Evolutionary conservation across 2,329 filamentous ascomycete genomes (phyloP).

Genomic region (Cladophialophora carrionii): DNA sequence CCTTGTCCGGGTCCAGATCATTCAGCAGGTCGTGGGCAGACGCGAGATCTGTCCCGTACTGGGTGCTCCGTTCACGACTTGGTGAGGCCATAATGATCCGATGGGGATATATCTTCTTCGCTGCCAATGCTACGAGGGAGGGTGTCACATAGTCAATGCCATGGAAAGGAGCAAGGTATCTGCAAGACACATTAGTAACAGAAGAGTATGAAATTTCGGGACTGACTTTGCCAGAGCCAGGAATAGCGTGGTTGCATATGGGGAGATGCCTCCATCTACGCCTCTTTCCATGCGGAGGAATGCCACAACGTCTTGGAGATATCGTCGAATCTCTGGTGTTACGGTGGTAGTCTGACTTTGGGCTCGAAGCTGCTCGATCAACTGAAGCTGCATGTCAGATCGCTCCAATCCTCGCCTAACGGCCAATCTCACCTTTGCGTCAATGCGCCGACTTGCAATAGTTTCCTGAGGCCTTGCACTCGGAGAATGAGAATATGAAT

Average conservation of each 20-base stretch:
- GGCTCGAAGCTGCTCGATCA: slow-evolving; percentile 63
- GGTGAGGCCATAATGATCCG: slow-evolving; percentile 72
- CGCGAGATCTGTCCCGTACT: slow-evolving; percentile 82
- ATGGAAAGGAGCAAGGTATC: slow-evolving; percentile 78
- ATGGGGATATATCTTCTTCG: slow-evolving; percentile 85
- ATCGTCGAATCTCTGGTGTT: slow-evolving; percentile 77
- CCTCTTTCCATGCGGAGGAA: slow-evolving; percentile 88
- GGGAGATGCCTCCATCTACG: slow-evolving; percentile 75
- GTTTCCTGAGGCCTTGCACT: slow-evolving; percentile 15
- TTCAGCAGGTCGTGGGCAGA: slow-evolving; percentile 57
- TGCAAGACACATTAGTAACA: slow-evolving; percentile 39
- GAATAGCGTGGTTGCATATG: slow-evolving; percentile 77
- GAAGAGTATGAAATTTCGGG: background rate
- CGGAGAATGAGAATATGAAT: slow-evolving; percentile 24
- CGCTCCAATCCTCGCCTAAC: background rate
- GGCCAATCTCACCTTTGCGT: slow-evolving; percentile 36
- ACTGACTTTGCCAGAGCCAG: slow-evolving; percentile 64
- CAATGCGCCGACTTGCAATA: slow-evolving; percentile 34
- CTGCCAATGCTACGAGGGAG: slow-evolving; percentile 78
- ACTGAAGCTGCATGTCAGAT: slow-evolving; percentile 12
- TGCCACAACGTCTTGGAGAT: slow-evolving; percentile 83
- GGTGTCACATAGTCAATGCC: slow-evolving; percentile 79
- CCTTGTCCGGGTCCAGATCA: slow-evolving; percentile 62
- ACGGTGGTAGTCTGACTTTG: slow-evolving; percentile 63
- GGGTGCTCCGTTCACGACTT: slow-evolving; percentile 79